Base-by-base conservation (phyloP, 2,329 filamentous ascomycete genomes). In the Aureobasidium lini region DNA sequence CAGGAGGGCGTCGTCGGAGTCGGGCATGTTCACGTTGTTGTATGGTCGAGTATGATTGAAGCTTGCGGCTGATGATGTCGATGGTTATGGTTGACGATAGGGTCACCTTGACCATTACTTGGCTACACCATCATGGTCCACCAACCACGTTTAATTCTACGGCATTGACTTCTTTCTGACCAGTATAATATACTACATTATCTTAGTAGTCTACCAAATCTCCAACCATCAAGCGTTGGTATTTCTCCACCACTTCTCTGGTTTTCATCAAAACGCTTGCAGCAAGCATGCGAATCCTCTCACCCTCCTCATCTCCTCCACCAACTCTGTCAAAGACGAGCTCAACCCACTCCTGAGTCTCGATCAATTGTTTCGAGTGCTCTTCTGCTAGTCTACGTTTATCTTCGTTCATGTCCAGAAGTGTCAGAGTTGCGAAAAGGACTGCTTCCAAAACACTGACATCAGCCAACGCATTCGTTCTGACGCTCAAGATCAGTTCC, bases 331-430 rank as follows among this genome's bases (percentile, higher is more conserved):
- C 83, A 72, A 96, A 95, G 1, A 96, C 81, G 58, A 79, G 79
- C 44, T 84, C 81, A 1, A 89, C 88, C 94, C 94, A 99, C 68
- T 90, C 88, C 66, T 89, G 84, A 61, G 90, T 88, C 79, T 97
- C 93, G 54, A 95, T 80, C 23, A 97, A 76, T 71, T 93, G 85
- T 59, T 84, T 83, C 0, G 88, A 86, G 66, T 90, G 84, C 60
- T 86, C 83, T 61, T 85, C 84, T 50, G 90, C 93, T 2, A 99
- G 72, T 1, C 84, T 79, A 65, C 85, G 78, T 75, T 87, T 83
- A 62, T 90, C 84, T 50, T 84, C 75, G 62, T 95, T 95, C 39
- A 95, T 80, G 67, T 96, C 90, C 13, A 99, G 73, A 56, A 96
- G 71, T 6, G 89, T 88, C 52, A 96, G 78, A 61, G 96, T 82